phyloP scores from a whole-genome alignment of 768 basidiomycete species.

The Phlebiopsis flavidoalba region DNA sequence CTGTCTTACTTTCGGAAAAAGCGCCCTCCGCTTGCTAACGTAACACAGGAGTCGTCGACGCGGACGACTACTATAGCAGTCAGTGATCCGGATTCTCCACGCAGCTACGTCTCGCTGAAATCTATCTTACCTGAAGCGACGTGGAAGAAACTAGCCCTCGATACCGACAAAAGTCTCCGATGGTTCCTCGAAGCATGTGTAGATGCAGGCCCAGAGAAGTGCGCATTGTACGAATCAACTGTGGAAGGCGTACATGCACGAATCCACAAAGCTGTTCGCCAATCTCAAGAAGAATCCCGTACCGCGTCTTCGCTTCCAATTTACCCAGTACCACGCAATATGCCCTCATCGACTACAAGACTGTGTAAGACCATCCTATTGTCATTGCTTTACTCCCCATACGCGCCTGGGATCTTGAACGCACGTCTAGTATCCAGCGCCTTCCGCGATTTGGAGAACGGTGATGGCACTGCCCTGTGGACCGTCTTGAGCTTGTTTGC shows the following conservation, averaged over 20 bases:
- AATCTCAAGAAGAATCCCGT: not conserved
- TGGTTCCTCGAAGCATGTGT: slow-evolving; percentile 16
- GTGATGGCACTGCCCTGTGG: no score
- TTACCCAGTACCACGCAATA: not conserved
- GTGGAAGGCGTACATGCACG: slow-evolving; percentile 15
- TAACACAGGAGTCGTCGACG: slow-evolving; percentile 23
- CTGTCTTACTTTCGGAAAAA: not conserved
- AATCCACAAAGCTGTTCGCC: not conserved
- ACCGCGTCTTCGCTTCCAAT: not conserved
- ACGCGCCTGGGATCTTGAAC: not conserved
- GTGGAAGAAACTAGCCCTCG: slow-evolving; percentile 6
- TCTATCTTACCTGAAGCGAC: not conserved
- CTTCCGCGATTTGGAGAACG: no score
- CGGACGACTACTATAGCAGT: slow-evolving; percentile 19
- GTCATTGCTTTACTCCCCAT: slow-evolving; percentile 2
- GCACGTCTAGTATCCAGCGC: no score
- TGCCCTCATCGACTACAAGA: slow-evolving; percentile 7
- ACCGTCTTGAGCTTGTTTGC: no score
- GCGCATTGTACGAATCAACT: slow-evolving; percentile 21
- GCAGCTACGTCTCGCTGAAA: not conserved
- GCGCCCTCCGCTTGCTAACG: no score
- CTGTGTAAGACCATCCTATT: not conserved
- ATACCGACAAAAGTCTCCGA: slow-evolving; percentile 12
- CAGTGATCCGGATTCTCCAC: not conserved
- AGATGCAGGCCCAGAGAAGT: slow-evolving; percentile 19